These are phyloP conservation scores for Paramecium sonneborni DNA, from an alignment of 73 alveolate species.

Conservation along the genomic window DNA sequence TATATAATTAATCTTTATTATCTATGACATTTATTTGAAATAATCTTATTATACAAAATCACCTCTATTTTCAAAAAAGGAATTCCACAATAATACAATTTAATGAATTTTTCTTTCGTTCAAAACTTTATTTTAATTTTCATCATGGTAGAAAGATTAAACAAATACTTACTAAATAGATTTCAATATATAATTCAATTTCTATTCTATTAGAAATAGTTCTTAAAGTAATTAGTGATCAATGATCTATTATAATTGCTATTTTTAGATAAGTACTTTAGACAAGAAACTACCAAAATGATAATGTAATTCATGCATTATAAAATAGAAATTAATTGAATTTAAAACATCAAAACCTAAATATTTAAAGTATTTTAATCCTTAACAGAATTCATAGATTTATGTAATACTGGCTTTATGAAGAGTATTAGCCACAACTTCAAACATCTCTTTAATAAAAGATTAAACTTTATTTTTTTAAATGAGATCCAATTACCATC, in stretches of 20 bases:
- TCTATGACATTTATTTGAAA: background rate
- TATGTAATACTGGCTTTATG: constrained; percentile 30
- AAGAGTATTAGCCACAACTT: constrained; percentile 25
- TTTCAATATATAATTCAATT: constrained; percentile 46
- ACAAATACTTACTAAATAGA: constrained; percentile 31
- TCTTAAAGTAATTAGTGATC: background rate
- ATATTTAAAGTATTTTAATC: background rate
- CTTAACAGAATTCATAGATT: constrained; percentile 47
- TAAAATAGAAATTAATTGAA: constrained; percentile 1
- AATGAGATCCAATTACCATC: constrained; percentile 18
- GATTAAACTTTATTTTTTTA: background rate
- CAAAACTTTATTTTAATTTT: background rate
- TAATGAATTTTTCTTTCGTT: constrained; percentile 53
- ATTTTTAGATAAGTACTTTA: constrained; percentile 3
- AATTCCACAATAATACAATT: constrained; percentile 5
- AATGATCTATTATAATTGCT: background rate
- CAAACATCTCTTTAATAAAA: constrained; percentile 33
- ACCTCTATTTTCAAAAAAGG: constrained; percentile 41
- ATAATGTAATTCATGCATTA: constrained; percentile 17
- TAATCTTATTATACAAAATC: background rate
- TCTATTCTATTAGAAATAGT: constrained; percentile 24
- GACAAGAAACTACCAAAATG: background rate
- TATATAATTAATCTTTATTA: background rate
- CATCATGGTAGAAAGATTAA: constrained; percentile 50
- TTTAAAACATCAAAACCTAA: constrained; percentile 59